Conservation (phyloP, 2,329 filamentous ascomycete genomes). For the Stachybotrys chlorohalonatus region DNA sequence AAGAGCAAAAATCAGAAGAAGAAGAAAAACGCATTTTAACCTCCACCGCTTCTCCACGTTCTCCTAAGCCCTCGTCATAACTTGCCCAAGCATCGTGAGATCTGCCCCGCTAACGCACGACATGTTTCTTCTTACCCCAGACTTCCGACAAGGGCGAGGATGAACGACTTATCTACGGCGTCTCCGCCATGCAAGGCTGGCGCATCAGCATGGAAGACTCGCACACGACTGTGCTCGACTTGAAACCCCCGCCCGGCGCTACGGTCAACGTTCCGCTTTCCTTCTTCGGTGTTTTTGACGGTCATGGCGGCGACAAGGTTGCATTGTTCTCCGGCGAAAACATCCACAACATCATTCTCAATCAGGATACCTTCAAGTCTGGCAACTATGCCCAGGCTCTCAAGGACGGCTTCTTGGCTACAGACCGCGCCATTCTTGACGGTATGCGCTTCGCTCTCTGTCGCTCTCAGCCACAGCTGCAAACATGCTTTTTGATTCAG, state of each 20-base stretch:
- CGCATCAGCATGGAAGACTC: conserved; percentile 99
- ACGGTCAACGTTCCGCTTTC: conserved; percentile 66
- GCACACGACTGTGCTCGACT: conserved; percentile 81
- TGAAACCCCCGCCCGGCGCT: conserved; percentile 51
- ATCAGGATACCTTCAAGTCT: conserved; percentile 87
- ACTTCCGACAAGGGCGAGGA: conserved; percentile 83
- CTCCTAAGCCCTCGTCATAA: background rate
- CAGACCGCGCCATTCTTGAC: conserved; percentile 89
- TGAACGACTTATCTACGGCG: conserved; percentile 85
- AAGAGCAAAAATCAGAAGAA: background rate
- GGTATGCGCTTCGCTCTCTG: conserved; percentile 45
- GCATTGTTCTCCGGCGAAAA: conserved; percentile 87
- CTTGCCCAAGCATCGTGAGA: background rate
- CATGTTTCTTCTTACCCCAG: conserved; percentile 35
- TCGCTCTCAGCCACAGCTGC: conserved; percentile 3
- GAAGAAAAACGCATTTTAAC: background rate
- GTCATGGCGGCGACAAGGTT: conserved; percentile 94
- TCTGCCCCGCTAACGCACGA: background rate
- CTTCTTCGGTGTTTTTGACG: conserved; percentile 97
- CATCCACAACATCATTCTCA: conserved; percentile 87
- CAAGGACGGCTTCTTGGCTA: conserved; percentile 95
- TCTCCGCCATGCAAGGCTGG: conserved; percentile 99
- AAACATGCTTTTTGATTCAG: background rate
- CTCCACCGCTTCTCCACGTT: background rate
- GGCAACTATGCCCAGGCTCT: conserved; percentile 91